Conservation (phyloP, 106 monocot species). For the Allium fistulosum region DNA sequence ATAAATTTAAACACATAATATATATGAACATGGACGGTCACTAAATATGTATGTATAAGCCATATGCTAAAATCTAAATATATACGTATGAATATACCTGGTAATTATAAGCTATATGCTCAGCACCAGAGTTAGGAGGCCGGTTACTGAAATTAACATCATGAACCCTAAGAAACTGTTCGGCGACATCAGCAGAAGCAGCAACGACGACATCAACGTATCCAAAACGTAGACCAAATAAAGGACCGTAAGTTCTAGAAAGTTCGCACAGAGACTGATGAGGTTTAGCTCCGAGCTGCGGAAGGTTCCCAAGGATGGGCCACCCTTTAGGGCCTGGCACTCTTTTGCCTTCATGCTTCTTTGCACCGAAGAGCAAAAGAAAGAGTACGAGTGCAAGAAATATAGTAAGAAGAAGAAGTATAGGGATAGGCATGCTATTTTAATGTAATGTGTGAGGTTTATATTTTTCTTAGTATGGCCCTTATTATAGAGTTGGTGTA, state of each 20-base stretch:
- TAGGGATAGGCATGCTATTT: no score
- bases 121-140: constrained; percentile 47
- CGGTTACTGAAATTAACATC: constrained; percentile 48
- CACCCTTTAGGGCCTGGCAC: constrained; percentile 37
- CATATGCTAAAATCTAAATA: no score
- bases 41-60: no score
- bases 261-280: constrained; percentile 34
- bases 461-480: no score
- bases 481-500: no score
- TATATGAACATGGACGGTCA: no score
- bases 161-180: constrained; percentile 24
- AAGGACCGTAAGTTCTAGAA: constrained; percentile 28
- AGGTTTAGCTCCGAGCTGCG: constrained; percentile 35
- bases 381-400: no score
- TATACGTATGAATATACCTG: neutral
- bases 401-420: no score
- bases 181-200: constrained; percentile 22
- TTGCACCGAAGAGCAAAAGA: no score
- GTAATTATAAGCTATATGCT: constrained; percentile 49
- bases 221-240: constrained; percentile 36
- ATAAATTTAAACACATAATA: no score
- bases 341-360: no score
- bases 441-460: no score
- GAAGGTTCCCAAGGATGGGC: constrained; percentile 50
- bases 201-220: constrained; percentile 32